These are phyloP conservation scores for Austroboletus niveus DNA, from an alignment of 1,284 basidiomycete genomes.

Conservation along the genomic window DNA sequence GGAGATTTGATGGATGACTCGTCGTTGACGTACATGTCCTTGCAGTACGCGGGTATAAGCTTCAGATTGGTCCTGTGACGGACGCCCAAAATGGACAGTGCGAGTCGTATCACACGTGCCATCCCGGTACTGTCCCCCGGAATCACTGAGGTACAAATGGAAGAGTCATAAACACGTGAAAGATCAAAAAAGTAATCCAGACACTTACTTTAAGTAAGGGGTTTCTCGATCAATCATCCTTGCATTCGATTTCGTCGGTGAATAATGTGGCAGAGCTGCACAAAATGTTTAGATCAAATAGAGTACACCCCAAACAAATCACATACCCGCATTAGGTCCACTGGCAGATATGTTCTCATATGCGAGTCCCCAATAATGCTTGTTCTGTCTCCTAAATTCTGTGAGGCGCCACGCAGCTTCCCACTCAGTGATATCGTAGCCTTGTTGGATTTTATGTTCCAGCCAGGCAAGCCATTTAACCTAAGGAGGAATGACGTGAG, in stretches of 20 bases:
- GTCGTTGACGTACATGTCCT: conserved; percentile 73
- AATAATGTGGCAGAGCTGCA: conserved; percentile 87
- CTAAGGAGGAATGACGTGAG: conserved; percentile 33
- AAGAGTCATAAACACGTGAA: conserved; percentile 16
- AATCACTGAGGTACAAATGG: conserved; percentile 61
- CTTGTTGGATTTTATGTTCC: conserved; percentile 74
- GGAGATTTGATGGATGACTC: conserved; percentile 19
- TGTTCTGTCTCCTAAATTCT: conserved; percentile 72
- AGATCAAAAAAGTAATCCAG: conserved; percentile 2
- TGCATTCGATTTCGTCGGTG: conserved; percentile 71
- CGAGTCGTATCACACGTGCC: conserved; percentile 94
- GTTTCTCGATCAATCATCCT: conserved; percentile 72
- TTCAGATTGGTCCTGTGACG: conserved; percentile 78
- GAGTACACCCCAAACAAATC: neutral
- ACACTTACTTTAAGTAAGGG: conserved; percentile 85
- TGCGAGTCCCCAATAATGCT: conserved; percentile 84
- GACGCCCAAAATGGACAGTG: conserved; percentile 86
- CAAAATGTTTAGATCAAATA: conserved; percentile 6
- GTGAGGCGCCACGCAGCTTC: conserved; percentile 86
- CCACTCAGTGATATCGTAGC: conserved; percentile 87
- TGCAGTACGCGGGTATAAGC: conserved; percentile 95
- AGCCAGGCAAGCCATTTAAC: conserved; percentile 88
- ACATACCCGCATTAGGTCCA: conserved; percentile 77
- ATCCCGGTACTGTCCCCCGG: conserved; percentile 86
- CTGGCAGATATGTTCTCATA: conserved; percentile 93